A percentile compares a stretch with the other conserved stretches of the same genome.
These are phyloP conservation scores for Trichoderma lentiforme DNA, from an alignment of 2,329 filamentous ascomycete species.

Conservation along the genomic window DNA sequence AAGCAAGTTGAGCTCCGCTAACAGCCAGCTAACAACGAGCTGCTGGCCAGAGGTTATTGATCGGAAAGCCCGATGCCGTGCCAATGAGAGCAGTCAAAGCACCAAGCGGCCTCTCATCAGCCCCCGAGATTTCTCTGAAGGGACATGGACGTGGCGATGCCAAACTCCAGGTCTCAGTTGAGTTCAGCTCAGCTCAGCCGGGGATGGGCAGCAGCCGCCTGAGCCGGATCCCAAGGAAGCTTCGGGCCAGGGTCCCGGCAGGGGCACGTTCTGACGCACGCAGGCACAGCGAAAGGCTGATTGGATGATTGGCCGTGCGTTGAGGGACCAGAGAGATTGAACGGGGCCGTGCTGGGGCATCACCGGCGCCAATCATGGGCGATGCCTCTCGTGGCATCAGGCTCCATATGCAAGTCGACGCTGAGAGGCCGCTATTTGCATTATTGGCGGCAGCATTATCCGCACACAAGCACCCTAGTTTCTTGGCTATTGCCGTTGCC, in stretches of 20 bases:
- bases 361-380: constrained; percentile 9
- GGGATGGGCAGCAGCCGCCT: constrained; percentile 11
- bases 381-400: neutral
- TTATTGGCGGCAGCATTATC: neutral
- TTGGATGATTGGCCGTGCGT: constrained; percentile 13
- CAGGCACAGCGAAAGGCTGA: constrained; percentile 11
- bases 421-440: neutral
- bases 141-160: constrained; percentile 14
- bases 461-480: neutral
- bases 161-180: neutral
- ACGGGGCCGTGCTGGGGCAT: constrained; percentile 1
- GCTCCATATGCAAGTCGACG: neutral
- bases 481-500: neutral
- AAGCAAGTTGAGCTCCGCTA: neutral
- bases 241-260: constrained; percentile 7
- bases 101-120: constrained; percentile 1
- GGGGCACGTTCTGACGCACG: constrained; percentile 12
- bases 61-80: neutral
- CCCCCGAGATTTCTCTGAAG: neutral
- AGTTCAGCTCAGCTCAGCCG: neutral
- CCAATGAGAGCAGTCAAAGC: neutral
- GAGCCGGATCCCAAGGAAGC: constrained; percentile 8
- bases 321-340: constrained; percentile 10
- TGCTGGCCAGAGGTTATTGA: neutral
- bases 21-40: neutral